Base-by-base conservation (phyloP, 163 green algal genomes). In the Scenedesmus sp. region DNA sequence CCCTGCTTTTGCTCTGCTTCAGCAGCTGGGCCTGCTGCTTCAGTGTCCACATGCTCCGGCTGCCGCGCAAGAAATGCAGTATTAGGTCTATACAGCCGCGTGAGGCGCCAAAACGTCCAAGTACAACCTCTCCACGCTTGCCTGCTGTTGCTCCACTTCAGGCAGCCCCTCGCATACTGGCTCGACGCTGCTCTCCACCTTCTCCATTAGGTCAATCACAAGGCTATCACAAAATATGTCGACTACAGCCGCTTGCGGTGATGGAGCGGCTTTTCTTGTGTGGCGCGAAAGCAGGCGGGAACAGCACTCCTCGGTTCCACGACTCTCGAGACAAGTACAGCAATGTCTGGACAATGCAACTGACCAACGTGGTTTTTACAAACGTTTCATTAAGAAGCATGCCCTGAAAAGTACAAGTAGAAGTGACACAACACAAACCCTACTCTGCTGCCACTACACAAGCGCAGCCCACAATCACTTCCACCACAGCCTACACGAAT, bases 1-100 rank as follows among this genome's bases (percentile, higher is more conserved):
- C 35, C 24, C 40, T 86, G 80, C 35, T 86, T 22, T 3, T 86
- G 46, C n/a, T 86, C 81, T 61, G 42, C 44, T 40, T 37, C 65
- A 76, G 7, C 65, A 37, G 30, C 30, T 76, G 30, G 56, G 20
- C 7, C 56, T 33, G 16, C 56, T 70, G 56, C 56, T n/a, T 70
- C 56, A 4, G 12, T 22, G 7, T 22, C 9, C 20, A 70, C 20
- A n/a, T 70, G 56, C 81, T 76, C 65, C 6, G 40, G 30, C 30
- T 26, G 30, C 65, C 40, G 30, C 65, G 65, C 24, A 16, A 76
- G 4, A 40, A 5, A 76, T 20, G 37, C 15, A 35, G 22, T 72
- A 24, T 35, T 3, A 72, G 22, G 22, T 6, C 59, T 72, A n/a
- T 35, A n/a, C 59, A 5, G 59, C 2, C 59, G 33, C 24, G 33